Percentiles rank a stretch among this genome's conserved stretches.
Conservation (phyloP, 495 filamentous ascomycete species). For the Hypoxylon fragiforme region DNA sequence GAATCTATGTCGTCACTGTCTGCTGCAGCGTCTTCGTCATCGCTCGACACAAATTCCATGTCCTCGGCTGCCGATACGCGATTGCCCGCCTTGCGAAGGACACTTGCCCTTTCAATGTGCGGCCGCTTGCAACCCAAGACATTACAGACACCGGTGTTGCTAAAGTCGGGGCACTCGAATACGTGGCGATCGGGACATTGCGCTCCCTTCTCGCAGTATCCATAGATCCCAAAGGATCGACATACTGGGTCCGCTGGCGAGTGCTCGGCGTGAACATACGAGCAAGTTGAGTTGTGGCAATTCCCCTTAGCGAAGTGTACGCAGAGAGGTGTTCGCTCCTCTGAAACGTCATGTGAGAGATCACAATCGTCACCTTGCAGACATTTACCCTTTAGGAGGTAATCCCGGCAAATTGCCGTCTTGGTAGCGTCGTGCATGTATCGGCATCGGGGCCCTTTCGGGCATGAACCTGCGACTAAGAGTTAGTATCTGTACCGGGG, state of each 20-base stretch:
- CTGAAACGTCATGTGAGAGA: slow-evolving; percentile 86
- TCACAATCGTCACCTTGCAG: slow-evolving; percentile 80
- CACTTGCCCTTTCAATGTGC: slow-evolving; percentile 83
- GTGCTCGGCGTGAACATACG: slow-evolving; percentile 84
- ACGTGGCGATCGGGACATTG: slow-evolving; percentile 82
- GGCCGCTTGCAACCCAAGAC: slow-evolving; percentile 80
- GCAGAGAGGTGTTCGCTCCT: slow-evolving; percentile 84
- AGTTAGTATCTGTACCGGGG: slow-evolving; percentile 42
- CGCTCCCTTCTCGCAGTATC: slow-evolving; percentile 86
- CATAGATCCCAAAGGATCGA: slow-evolving; percentile 78
- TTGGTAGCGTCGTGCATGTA: slow-evolving; percentile 85
- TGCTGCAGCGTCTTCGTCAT: slow-evolving; percentile 77
- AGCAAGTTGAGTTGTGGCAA: slow-evolving; percentile 86
- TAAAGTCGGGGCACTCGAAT: slow-evolving; percentile 90
- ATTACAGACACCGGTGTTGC: slow-evolving; percentile 84
- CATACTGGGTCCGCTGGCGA: slow-evolving; percentile 83
- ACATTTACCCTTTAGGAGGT: slow-evolving; percentile 79
- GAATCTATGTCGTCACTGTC: slow-evolving; percentile 89
- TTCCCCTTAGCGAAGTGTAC: slow-evolving; percentile 88
- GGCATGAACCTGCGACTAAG: slow-evolving; percentile 68
- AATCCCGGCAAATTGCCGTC: slow-evolving; percentile 90
- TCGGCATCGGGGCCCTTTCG: slow-evolving; percentile 76
- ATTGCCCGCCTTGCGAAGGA: slow-evolving; percentile 52
- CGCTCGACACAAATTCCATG: slow-evolving; percentile 79
- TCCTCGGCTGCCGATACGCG: slow-evolving; percentile 49